Conservation (phyloP, 176 grass and related monocot species). For the Pontederia paniculata region DNA sequence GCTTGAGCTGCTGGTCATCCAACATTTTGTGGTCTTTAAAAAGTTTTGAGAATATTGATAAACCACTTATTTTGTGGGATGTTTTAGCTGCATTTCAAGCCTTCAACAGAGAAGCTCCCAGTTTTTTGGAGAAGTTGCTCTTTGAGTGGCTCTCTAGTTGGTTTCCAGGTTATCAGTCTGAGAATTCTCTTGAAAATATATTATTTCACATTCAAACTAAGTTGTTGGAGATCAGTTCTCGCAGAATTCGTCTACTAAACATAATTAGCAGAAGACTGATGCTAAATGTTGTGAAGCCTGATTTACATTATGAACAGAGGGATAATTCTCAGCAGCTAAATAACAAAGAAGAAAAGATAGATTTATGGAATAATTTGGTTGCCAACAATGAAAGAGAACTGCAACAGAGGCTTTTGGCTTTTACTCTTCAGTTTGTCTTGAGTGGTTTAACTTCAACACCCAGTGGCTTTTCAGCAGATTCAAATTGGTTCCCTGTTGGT, state of each 20-base stretch:
- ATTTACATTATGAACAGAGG: constrained; percentile 1
- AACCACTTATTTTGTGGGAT: constrained; percentile 53
- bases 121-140: constrained; percentile 40
- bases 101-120: constrained; percentile 35
- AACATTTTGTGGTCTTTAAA: constrained; percentile 53
- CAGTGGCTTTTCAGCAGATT: constrained; percentile 12
- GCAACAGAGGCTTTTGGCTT: constrained; percentile 45
- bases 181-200: constrained; percentile 29
- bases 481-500: constrained; percentile 40
- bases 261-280: constrained; percentile 66
- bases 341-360: constrained; percentile 11
- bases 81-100: constrained; percentile 36
- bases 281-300: constrained; percentile 1
- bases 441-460: constrained; percentile 13
- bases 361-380: constrained; percentile 57
- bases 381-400: constrained; percentile 56
- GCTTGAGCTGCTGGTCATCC: constrained; percentile 44
- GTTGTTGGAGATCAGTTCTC: constrained; percentile 31
- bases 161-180: constrained; percentile 22
- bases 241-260: constrained; percentile 67
- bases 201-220: constrained; percentile 19
- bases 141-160: constrained; percentile 45
- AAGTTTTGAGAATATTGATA: constrained; percentile 50
- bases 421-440: constrained; percentile 45
- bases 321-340: constrained; percentile 9